Evolutionary conservation across 2,329 filamentous ascomycete genomes (phyloP), one percentile per base, ranked within the genome.

Genomic region (Dactylonectria macrodidyma): DNA sequence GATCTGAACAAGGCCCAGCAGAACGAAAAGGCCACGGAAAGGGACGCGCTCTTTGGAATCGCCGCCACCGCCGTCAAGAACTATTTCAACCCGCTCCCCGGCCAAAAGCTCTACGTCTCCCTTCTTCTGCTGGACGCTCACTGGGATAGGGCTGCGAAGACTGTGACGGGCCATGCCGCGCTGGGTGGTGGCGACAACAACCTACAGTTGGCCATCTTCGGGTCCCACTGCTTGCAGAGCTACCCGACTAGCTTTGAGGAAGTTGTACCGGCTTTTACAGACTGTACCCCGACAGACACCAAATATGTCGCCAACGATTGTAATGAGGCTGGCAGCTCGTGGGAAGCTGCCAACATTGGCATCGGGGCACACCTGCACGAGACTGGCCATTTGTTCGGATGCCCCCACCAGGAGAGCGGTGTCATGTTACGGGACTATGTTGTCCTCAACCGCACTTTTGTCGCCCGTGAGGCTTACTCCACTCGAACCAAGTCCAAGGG

Each of bases 281-380:
- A 98, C 80, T 97, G 95, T 80, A 97, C 95, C 3, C 90, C 92
- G 36, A 98, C 95, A 0, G 94, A 98, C 78, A 93, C 91, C 10
- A 88, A 90, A 46, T 88, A 89, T 74, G 90, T 97, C 44, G 92
- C 93, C 16, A 97, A 98, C 75, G 94, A 97, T 78, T 94, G 91
- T 79, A 92, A 93, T 73, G 93, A 97, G 72, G 92, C 91, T 7
- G 95, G 95, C 26, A 97, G 93, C 78, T 96, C 91, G 54, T 98
- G 95, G 95, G 95, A 98, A 79, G 91, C 95, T n/a, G 95, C 94
- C 30, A 97, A 95, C 74, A 92, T 97, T 68, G 95, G 95, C 34
- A 97, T 98, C 71, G 95, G 95, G 8, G 95, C 94, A 10, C 95
- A 98, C 80, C 81, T 98, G 55, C 95, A 97, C 80, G 95, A 98